These are phyloP conservation scores for Hippophae tibetana DNA, from an alignment of 306 rosid species.

Conservation along the genomic window DNA sequence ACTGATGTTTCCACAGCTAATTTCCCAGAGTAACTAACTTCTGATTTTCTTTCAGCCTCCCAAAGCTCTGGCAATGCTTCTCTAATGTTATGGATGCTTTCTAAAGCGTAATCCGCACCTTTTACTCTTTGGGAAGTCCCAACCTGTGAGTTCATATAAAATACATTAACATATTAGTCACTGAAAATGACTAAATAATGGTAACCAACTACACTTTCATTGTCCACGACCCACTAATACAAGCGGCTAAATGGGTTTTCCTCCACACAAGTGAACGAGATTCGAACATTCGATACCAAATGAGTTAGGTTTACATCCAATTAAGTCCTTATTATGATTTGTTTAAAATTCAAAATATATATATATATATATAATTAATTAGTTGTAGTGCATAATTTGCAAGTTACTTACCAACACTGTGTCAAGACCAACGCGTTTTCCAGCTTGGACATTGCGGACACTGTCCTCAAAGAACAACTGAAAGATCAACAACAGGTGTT, in stretches of 20 bases:
- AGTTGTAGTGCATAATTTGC: too few relatives aligned
- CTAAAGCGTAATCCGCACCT: constrained; percentile 92
- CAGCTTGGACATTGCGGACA: constrained; percentile 82
- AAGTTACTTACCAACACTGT: constrained; percentile 65
- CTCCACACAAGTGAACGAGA: too few relatives aligned
- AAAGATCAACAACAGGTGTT: neutral
- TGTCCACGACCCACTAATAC: too few relatives aligned
- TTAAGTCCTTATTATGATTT: too few relatives aligned
- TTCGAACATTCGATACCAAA: too few relatives aligned
- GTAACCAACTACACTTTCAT: too few relatives aligned
- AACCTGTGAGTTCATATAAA: constrained; percentile 27
- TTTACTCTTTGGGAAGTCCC: constrained; percentile 76
- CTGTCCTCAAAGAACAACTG: constrained; percentile 97
- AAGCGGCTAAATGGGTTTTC: too few relatives aligned
- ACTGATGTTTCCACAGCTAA: constrained; percentile 83
- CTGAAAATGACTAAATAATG: too few relatives aligned
- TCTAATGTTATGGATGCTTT: constrained; percentile 88
- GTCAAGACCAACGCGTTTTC: constrained; percentile 76
- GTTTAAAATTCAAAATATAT: too few relatives aligned
- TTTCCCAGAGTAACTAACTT: constrained; percentile 54
- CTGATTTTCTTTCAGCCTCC: constrained; percentile 62
- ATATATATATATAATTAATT: too few relatives aligned
- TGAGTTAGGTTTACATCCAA: too few relatives aligned
- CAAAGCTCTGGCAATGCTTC: constrained; percentile 85
- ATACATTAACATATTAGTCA: too few relatives aligned